These are phyloP conservation scores for Mucor mucedo DNA, from an alignment of 371 early-diverging fungal genomes.

Conservation along the genomic window DNA sequence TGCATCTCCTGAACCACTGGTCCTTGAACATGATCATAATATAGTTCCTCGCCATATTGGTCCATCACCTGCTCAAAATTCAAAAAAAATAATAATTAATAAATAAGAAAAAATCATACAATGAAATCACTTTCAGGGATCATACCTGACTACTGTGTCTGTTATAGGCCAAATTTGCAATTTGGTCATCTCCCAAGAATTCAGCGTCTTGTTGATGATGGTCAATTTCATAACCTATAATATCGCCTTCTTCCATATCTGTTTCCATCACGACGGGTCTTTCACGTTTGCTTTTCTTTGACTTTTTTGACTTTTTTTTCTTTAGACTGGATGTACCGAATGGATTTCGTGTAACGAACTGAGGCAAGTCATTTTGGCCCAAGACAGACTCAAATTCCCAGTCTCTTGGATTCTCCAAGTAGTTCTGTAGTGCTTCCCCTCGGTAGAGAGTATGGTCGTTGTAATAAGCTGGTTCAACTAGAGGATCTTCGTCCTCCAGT, in stretches of 20 bases:
- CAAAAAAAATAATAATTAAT: not conserved
- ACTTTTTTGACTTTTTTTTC: conserved; percentile 18
- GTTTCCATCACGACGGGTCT: conserved; percentile 27
- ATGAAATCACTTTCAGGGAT: not conserved
- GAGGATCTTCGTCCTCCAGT: conserved; percentile 38
- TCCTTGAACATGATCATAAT: conserved; percentile 22
- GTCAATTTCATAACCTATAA: conserved; percentile 28
- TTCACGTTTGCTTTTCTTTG: conserved; percentile 14
- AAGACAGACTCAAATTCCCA: conserved; percentile 39
- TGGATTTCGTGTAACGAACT: conserved; percentile 47
- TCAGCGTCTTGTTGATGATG: conserved; percentile 42
- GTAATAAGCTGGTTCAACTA: conserved; percentile 38
- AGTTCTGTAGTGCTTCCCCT: conserved; percentile 36
- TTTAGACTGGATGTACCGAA: conserved; percentile 37
- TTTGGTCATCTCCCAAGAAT: conserved; percentile 50
- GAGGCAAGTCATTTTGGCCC: conserved; percentile 20
- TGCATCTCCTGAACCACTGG: conserved; percentile 42
- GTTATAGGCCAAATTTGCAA: conserved; percentile 35
- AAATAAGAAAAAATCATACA: not conserved
- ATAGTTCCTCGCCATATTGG: conserved; percentile 42
- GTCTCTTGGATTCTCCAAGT: conserved; percentile 32
- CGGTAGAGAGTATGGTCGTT: conserved; percentile 34
- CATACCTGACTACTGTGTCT: conserved; percentile 26
- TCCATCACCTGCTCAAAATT: conserved; percentile 29
- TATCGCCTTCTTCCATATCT: conserved; percentile 28